These are phyloP conservation scores for Fraxinus ornus DNA, from an alignment of 305 asterid genomes.

Conservation along the genomic window DNA sequence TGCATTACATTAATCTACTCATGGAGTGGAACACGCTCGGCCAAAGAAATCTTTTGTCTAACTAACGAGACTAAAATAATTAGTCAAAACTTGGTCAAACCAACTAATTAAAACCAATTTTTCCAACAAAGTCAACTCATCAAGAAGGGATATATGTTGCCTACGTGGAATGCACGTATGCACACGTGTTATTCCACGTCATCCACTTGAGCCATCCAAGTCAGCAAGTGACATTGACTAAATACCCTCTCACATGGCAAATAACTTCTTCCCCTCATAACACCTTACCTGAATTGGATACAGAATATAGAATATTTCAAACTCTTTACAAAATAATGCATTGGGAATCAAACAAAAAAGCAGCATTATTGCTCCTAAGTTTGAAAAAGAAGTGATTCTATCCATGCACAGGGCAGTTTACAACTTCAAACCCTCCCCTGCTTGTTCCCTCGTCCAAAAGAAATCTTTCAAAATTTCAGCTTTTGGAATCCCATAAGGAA, in stretches of 20 bases:
- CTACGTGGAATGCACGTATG: background rate
- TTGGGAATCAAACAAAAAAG: conserved; percentile 40
- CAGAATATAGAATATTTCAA: conserved; percentile 34
- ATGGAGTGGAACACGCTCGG: no score
- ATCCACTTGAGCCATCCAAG: background rate
- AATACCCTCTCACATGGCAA: conserved; percentile 25
- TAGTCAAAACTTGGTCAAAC: no score
- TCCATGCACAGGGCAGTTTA: background rate
- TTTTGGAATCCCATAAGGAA: conserved; percentile 46
- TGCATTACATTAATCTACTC: no score
- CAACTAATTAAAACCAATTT: no score
- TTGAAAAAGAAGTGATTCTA: background rate
- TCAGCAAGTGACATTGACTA: background rate
- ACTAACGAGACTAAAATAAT: no score
- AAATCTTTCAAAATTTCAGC: conserved; percentile 31
- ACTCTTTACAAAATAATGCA: conserved; percentile 48
- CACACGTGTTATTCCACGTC: background rate
- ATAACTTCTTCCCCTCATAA: conserved; percentile 62
- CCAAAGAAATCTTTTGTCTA: no score
- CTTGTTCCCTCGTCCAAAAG: conserved; percentile 14
- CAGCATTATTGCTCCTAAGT: conserved; percentile 19
- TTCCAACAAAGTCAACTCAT: conserved; percentile 21
- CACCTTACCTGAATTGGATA: conserved; percentile 45
- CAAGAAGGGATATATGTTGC: conserved; percentile 18
- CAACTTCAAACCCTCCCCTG: background rate